Conservation (phyloP, 1,284 basidiomycete species). For the Microbotryum lychnidis-dioicae region DNA sequence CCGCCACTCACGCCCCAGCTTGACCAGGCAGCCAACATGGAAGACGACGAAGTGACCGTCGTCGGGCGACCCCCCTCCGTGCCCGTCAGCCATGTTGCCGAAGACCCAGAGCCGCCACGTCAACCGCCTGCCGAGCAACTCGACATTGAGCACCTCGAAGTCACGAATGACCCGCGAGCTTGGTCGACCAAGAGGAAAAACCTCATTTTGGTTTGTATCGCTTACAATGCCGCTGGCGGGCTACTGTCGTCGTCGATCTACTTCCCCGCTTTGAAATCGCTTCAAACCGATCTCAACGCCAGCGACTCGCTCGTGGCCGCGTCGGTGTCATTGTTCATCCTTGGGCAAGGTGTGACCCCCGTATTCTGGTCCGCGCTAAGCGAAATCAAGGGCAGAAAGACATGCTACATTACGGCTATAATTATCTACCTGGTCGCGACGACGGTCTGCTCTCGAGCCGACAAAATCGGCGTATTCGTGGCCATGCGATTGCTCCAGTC, state of each 20-base stretch:
- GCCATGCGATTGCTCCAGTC: constrained; percentile 62
- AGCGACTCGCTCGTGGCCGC: constrained; percentile 53
- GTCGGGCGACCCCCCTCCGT: too few species aligned
- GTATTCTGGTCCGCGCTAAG: constrained; percentile 63
- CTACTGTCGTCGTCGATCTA: constrained; percentile 61
- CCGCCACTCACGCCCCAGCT: too few species aligned
- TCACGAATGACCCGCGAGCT: constrained; percentile 64
- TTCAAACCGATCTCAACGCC: constrained; percentile 33
- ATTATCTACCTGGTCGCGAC: constrained; percentile 34
- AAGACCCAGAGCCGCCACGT: too few species aligned
- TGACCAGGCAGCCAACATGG: too few species aligned
- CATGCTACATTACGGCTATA: constrained; percentile 23
- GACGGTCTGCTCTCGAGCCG: constrained; percentile 19
- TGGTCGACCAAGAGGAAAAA: constrained; percentile 63
- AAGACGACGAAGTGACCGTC: too few species aligned
- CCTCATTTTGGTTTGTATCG: constrained; percentile 43
- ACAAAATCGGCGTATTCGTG: constrained; percentile 58
- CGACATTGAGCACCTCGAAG: constrained; percentile 60
- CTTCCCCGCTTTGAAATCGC: constrained; percentile 35
- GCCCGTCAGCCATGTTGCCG: too few species aligned
- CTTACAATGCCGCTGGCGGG: constrained; percentile 34
- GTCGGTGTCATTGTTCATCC: constrained; percentile 66
- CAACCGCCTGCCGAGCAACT: constrained; percentile 15
- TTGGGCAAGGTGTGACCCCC: constrained; percentile 63
- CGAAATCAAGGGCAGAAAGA: constrained; percentile 70